Evolutionary conservation across 805 yeast species (phyloP).

Genomic region (Candida ovalis): DNA sequence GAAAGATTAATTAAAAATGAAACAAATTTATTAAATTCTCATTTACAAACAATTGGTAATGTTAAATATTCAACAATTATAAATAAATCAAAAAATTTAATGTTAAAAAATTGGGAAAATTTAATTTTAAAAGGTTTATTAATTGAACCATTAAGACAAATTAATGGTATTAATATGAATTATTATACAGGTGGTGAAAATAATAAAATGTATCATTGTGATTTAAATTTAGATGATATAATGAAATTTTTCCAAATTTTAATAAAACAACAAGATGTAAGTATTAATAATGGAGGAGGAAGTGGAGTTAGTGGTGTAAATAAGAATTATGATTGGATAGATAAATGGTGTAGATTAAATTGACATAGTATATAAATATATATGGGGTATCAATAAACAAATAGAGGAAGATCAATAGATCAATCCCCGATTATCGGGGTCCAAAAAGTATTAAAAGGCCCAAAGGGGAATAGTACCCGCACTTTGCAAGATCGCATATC

Average conservation of each 20-base stretch:
- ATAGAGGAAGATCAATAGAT: too few species aligned
- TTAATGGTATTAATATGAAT: slow-evolving; percentile 19
- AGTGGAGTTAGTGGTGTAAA: slow-evolving; percentile 1
- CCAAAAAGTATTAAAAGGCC: too few species aligned
- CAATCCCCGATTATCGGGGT: too few species aligned
- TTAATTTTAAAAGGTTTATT: slow-evolving; percentile 54
- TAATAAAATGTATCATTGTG: slow-evolving; percentile 47
- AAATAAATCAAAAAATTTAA: slow-evolving; percentile 40
- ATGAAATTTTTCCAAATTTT: slow-evolving; percentile 23
- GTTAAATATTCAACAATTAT: slow-evolving; percentile 11
- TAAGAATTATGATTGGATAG: slow-evolving; percentile 14
- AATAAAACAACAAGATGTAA: too few species aligned
- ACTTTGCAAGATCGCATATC: too few species aligned
- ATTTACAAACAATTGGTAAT: slow-evolving; percentile 45
- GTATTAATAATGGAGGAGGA: too few species aligned
- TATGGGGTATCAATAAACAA: background rate
- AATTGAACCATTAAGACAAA: slow-evolving; percentile 23
- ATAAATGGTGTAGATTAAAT: slow-evolving; percentile 25
- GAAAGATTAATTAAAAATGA: slow-evolving; percentile 25
- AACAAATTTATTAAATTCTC: slow-evolving; percentile 30
- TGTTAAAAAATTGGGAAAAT: slow-evolving; percentile 73
- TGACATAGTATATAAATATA: background rate
- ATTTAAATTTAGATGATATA: slow-evolving; percentile 49
- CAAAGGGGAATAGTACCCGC: too few species aligned
- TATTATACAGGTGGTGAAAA: slow-evolving; percentile 33